Percentiles rank a stretch among this genome's conserved stretches.
Evolutionary conservation across 148 eudicot species (phyloP).

Genomic region (Nepenthes gracilis): DNA sequence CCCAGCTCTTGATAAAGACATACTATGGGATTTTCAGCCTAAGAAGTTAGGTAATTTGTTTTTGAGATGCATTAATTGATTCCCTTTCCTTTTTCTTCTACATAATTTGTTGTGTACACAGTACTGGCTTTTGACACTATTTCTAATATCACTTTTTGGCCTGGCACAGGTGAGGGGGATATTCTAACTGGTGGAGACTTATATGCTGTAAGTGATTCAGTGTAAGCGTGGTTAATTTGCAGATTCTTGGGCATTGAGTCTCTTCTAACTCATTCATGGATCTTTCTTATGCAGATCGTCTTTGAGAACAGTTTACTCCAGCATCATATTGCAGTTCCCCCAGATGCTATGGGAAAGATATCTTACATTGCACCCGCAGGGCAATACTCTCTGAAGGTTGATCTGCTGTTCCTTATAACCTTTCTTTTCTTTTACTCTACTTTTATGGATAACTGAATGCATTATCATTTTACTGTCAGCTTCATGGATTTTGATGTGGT

Average conservation of each 20-base stretch:
- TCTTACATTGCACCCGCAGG: constrained; percentile 92
- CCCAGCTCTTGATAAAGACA: constrained; percentile 88
- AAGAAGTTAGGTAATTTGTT: constrained; percentile 52
- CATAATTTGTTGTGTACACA: not conserved
- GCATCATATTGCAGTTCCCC: constrained; percentile 90
- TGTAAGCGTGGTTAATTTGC: not conserved
- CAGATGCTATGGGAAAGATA: constrained; percentile 95
- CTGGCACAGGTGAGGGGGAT: constrained; percentile 84
- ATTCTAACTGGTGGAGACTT: constrained; percentile 92
- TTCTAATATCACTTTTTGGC: constrained; percentile 2
- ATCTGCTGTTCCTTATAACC: constrained; percentile 4
- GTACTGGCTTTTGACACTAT: not conserved
- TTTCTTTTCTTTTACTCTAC: not conserved
- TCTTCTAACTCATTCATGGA: constrained; percentile 4
- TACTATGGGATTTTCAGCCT: constrained; percentile 94
- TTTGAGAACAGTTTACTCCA: constrained; percentile 79
- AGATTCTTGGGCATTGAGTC: not conserved
- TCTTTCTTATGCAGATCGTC: constrained; percentile 45
- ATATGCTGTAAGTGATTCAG: constrained; percentile 75
- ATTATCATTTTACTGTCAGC: not conserved
- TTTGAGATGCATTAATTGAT: not conserved
- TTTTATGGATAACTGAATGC: not conserved
- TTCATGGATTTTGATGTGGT: not conserved
- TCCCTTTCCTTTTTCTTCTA: not conserved
- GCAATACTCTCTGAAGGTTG: constrained; percentile 81